phyloP scores from a whole-genome alignment of 2,329 filamentous ascomycete species.

The Diaporthe capsici region DNA sequence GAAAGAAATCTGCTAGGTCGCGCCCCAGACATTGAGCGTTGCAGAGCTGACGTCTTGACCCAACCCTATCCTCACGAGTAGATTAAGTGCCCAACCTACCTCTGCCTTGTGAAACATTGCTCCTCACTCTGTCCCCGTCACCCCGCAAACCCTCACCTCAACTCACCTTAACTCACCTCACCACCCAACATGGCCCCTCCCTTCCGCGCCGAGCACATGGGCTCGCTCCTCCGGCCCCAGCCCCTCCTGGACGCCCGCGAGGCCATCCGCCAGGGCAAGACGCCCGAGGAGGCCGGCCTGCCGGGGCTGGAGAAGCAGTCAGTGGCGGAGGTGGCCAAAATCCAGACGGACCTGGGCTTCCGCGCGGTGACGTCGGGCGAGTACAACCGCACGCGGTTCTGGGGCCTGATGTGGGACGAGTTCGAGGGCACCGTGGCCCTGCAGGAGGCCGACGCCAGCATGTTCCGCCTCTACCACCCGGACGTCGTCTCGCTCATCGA shows the following conservation, averaged over 20 bases:
- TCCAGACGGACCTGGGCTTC: conserved; percentile 77
- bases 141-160: neutral
- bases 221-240: conserved; percentile 53
- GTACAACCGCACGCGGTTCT: conserved; percentile 69
- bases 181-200: conserved; percentile 48
- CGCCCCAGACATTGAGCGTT: neutral
- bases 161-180: neutral
- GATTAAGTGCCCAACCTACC: neutral
- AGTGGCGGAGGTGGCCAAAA: conserved; percentile 76
- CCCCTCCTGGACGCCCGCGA: conserved; percentile 64
- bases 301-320: conserved; percentile 74
- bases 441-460: conserved; percentile 63
- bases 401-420: conserved; percentile 69
- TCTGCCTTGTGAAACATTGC: neutral
- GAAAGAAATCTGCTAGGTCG: conserved; percentile 24
- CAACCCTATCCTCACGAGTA: neutral
- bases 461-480: conserved; percentile 69
- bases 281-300: conserved; percentile 68
- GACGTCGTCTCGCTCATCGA: conserved; percentile 69
- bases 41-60: conserved; percentile 8
- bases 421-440: conserved; percentile 64
- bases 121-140: neutral
- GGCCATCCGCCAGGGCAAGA: conserved; percentile 67
- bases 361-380: conserved; percentile 80
- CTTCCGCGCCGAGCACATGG: conserved; percentile 55